Conservation (phyloP, 305 asterid species). For the Fraxinus sp. region DNA sequence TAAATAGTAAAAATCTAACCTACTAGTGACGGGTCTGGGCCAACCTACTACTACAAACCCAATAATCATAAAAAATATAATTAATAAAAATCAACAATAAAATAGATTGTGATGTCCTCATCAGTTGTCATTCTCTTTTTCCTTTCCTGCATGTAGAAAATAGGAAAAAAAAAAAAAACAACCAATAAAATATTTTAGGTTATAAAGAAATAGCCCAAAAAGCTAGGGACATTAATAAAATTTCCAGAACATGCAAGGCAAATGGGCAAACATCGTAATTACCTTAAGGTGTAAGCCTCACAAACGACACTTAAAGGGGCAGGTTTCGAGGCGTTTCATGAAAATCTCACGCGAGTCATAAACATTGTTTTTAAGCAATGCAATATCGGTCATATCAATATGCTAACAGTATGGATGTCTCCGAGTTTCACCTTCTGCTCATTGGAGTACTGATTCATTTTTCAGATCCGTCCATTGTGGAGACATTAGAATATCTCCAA, state of each 20-base stretch:
- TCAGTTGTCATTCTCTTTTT: neutral
- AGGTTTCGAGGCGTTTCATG: neutral
- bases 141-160: neutral
- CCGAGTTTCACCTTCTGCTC: neutral
- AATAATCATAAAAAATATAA: too few species aligned
- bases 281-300: neutral
- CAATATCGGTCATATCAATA: neutral
- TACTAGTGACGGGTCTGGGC: too few species aligned
- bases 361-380: neutral
- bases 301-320: neutral
- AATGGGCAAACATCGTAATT: neutral
- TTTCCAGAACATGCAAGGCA: neutral
- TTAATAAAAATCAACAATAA: too few species aligned
- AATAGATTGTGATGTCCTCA: too few species aligned
- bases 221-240: neutral
- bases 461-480: conserved; percentile 64
- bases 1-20: too few species aligned
- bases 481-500: conserved; percentile 32
- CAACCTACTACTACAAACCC: too few species aligned
- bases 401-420: conserved; percentile 9
- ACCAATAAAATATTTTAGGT: neutral
- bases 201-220: neutral
- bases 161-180: neutral
- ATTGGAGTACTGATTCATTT: neutral
- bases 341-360: neutral